A percentile compares a stretch with the other conserved stretches of the same genome.
phyloP scores from a whole-genome alignment of 352 stramenopile species.

The Pythium aphanidermatum region DNA sequence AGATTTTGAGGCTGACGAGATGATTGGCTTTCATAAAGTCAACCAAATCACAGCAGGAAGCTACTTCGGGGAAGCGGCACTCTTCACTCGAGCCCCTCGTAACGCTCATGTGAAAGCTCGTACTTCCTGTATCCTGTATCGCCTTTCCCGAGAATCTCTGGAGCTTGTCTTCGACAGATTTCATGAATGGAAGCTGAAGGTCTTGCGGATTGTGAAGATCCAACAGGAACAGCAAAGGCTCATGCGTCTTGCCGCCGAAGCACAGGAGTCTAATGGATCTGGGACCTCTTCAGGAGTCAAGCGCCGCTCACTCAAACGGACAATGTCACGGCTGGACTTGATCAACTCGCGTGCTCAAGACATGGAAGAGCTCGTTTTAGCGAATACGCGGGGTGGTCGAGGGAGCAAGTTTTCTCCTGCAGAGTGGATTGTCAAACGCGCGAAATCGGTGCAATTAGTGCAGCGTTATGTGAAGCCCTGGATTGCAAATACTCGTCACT shows the following conservation, averaged over 20 bases:
- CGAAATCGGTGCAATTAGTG: background rate
- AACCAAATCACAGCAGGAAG: slow-evolving; percentile 29
- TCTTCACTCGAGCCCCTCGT: slow-evolving; percentile 31
- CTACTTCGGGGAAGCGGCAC: slow-evolving; percentile 37
- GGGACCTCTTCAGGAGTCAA: slow-evolving; percentile 1
- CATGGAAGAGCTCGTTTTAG: slow-evolving; percentile 46
- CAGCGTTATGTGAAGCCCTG: background rate
- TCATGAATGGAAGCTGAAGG: slow-evolving; percentile 56
- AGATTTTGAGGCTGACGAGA: too few relatives aligned
- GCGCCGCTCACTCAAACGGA: slow-evolving; percentile 14
- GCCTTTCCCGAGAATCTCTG: slow-evolving; percentile 33
- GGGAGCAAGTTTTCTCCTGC: slow-evolving; percentile 3
- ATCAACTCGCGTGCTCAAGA: slow-evolving; percentile 41
- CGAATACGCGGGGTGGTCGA: slow-evolving; percentile 18
- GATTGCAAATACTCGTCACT: background rate
- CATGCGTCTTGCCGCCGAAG: slow-evolving; percentile 33
- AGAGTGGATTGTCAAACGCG: slow-evolving; percentile 4
- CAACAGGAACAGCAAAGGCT: slow-evolving; percentile 56
- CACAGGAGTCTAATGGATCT: slow-evolving; percentile 16
- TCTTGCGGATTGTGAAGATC: slow-evolving; percentile 53
- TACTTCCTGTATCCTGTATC: slow-evolving; percentile 46
- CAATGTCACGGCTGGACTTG: slow-evolving; percentile 32
- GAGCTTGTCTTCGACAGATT: slow-evolving; percentile 58
- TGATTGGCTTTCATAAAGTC: slow-evolving; percentile 23
- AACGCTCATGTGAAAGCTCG: slow-evolving; percentile 33